Evolutionary conservation across 495 filamentous ascomycete genomes (phyloP).

Genomic region (Hypoxylon trugodes): DNA sequence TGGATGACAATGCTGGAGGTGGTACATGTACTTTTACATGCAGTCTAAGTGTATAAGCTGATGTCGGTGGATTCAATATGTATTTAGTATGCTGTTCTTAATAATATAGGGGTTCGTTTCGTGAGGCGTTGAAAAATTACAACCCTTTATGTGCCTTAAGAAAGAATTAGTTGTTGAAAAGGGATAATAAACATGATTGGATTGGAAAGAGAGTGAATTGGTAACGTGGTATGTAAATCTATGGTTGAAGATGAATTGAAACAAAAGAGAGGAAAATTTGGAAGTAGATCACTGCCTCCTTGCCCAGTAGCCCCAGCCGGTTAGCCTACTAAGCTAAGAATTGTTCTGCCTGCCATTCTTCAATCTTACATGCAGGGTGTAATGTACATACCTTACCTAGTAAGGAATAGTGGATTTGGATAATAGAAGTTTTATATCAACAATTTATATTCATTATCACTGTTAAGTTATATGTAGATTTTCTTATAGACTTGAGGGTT

Average conservation of each 20-base stretch:
- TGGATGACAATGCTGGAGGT: neutral
- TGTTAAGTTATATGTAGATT: too few relatives aligned
- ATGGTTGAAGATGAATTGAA: constrained; percentile 1
- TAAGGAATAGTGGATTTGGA: constrained; percentile 12
- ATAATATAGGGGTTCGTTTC: too few relatives aligned
- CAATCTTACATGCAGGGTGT: constrained; percentile 30
- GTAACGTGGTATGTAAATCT: constrained; percentile 6
- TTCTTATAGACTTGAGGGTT: too few relatives aligned
- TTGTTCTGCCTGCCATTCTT: constrained; percentile 25
- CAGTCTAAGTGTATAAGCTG: neutral
- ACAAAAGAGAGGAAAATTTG: constrained; percentile 13
- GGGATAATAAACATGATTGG: too few relatives aligned
- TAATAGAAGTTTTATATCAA: constrained; percentile 2
- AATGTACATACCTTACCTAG: neutral
- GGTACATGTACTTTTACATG: neutral
- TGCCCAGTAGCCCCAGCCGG: neutral
- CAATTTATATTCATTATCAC: too few relatives aligned
- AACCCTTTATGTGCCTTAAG: too few relatives aligned
- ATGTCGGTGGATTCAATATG: too few relatives aligned
- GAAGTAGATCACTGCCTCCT: constrained; percentile 28
- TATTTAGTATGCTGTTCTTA: too few relatives aligned
- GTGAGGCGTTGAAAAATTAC: too few relatives aligned
- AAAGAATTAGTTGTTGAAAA: too few relatives aligned
- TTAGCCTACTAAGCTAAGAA: constrained; percentile 7
- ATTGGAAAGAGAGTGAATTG: neutral